A percentile compares a stretch with the other conserved stretches of the same genome.
Evolutionary conservation across 1,284 basidiomycete genomes (phyloP).

Genomic region (Tilletia indica): DNA sequence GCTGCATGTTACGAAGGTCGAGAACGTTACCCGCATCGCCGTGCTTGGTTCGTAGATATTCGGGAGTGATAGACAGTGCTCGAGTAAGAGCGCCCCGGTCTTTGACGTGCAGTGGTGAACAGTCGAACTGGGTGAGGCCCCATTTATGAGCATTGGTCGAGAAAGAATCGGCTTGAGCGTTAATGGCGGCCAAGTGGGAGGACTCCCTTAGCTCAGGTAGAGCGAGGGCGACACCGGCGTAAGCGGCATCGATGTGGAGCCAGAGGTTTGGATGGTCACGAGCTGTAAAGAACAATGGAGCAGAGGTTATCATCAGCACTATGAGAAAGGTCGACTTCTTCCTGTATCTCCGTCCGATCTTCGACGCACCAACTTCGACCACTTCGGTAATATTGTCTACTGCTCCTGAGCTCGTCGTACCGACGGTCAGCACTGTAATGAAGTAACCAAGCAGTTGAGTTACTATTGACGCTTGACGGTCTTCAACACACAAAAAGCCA

Average conservation of each 20-base stretch:
- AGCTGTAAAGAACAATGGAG: constrained; percentile 58
- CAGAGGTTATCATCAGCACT: background rate
- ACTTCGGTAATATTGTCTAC: constrained; percentile 78
- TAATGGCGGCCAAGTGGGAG: constrained; percentile 72
- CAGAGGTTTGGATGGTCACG: constrained; percentile 70
- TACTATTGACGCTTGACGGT: background rate
- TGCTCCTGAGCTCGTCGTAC: constrained; percentile 85
- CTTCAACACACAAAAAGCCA: background rate
- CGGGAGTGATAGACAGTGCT: constrained; percentile 83
- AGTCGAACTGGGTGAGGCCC: constrained; percentile 37
- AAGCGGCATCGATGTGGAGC: constrained; percentile 85
- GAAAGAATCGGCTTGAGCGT: constrained; percentile 74
- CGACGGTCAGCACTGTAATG: constrained; percentile 70
- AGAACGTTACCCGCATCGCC: constrained; percentile 70
- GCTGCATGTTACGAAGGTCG: constrained; percentile 92
- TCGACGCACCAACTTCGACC: constrained; percentile 66
- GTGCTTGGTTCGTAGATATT: constrained; percentile 73
- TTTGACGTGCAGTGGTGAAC: constrained; percentile 59
- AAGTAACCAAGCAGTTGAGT: background rate
- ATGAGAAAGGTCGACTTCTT: background rate
- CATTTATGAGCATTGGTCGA: constrained; percentile 89
- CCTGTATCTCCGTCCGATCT: background rate
- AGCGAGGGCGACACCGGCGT: constrained; percentile 49
- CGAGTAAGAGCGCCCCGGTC: constrained; percentile 72
- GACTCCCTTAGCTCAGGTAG: constrained; percentile 65